Conservation (phyloP, 2,329 filamentous ascomycete species). For the Phyllosticta citrichinensis region DNA sequence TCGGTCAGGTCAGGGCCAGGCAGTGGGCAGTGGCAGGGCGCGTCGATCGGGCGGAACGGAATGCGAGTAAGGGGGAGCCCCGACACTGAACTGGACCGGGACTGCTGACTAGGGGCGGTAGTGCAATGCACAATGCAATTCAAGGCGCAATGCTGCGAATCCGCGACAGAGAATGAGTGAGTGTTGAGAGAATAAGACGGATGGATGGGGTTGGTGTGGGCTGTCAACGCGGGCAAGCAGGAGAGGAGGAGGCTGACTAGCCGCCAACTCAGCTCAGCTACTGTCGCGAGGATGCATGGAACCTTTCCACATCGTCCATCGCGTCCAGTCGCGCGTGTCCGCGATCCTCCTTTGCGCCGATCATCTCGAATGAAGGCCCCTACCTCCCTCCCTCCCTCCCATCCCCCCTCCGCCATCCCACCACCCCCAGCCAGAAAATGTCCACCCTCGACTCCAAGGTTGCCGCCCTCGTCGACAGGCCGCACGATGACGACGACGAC, state of each 20-base stretch:
- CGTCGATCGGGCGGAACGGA: slow-evolving; percentile 3
- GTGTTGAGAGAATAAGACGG: neutral
- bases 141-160: neutral
- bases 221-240: neutral
- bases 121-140: neutral
- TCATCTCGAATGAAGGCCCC: neutral
- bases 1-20: slow-evolving; percentile 6
- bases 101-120: no score
- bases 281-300: neutral
- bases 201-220: neutral
- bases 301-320: neutral
- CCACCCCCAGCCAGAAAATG: neutral
- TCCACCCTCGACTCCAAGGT: slow-evolving; percentile 40
- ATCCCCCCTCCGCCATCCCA: neutral
- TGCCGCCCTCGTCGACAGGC: slow-evolving; percentile 38
- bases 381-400: neutral
- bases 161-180: neutral
- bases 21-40: neutral
- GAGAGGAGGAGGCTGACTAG: neutral
- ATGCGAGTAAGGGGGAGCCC: neutral
- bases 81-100: neutral
- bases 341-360: neutral
- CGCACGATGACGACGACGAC: slow-evolving; percentile 41
- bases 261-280: neutral
- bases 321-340: neutral